Percentiles rank a stretch among this genome's conserved stretches.
Conservation (phyloP, 2,329 filamentous ascomycete genomes). For the Helicocarpus griseus region DNA sequence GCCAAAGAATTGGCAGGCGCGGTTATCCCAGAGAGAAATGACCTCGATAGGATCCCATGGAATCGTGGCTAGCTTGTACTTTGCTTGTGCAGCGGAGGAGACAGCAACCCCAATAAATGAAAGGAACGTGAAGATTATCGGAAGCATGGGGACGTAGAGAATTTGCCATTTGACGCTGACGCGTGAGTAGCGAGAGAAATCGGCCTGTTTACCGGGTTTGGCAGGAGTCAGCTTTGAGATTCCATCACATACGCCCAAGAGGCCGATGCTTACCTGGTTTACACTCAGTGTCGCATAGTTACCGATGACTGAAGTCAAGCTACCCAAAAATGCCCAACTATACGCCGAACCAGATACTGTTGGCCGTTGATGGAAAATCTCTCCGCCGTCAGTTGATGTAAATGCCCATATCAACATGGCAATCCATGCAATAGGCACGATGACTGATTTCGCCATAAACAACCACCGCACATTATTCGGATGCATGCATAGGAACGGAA, state of each 20-base stretch:
- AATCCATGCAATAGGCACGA: constrained; percentile 50
- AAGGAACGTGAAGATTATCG: constrained; percentile 62
- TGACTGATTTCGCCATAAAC: constrained; percentile 29
- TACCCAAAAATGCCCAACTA: constrained; percentile 45
- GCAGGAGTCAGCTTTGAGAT: neutral
- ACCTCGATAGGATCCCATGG: constrained; percentile 58
- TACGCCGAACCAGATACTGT: constrained; percentile 42
- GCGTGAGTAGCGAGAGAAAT: constrained; percentile 47
- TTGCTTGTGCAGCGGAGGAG: constrained; percentile 55
- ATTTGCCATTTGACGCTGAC: constrained; percentile 41
- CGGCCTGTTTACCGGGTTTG: constrained; percentile 30
- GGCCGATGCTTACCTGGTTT: constrained; percentile 31
- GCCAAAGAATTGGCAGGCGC: constrained; percentile 68
- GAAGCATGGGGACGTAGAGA: constrained; percentile 36
- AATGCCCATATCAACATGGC: constrained; percentile 56
- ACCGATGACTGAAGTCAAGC: constrained; percentile 40
- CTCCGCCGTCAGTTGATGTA: constrained; percentile 43
- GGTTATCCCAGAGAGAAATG: constrained; percentile 57
- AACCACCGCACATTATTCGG: constrained; percentile 31
- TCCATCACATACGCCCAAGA: too few relatives aligned
- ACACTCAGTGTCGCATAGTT: constrained; percentile 44
- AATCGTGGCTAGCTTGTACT: constrained; percentile 50
- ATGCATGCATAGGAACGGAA: constrained; percentile 36
- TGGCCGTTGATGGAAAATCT: constrained; percentile 37
- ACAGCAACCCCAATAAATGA: constrained; percentile 79